A percentile compares a stretch with the other conserved stretches of the same genome.
phyloP scores from a whole-genome alignment of 2,329 filamentous ascomycete genomes.

The Drechslerella dactyloides region DNA sequence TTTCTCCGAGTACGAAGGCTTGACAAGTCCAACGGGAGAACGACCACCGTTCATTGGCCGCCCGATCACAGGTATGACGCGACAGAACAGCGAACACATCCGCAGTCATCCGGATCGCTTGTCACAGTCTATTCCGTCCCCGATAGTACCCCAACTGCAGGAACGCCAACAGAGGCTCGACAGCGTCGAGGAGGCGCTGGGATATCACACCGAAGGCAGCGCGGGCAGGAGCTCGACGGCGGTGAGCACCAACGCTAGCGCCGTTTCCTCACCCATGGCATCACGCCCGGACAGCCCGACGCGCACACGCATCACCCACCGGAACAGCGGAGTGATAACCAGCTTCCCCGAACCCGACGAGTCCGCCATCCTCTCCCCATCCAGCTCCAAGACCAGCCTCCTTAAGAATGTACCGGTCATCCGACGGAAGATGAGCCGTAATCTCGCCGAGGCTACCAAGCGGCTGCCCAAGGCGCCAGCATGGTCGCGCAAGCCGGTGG shows the following conservation, averaged over 20 bases:
- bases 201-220: conserved; percentile 12
- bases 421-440: conserved; percentile 41
- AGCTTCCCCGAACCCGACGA: conserved; percentile 40
- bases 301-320: conserved; percentile 23
- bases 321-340: conserved; percentile 41
- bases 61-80: conserved; percentile 43
- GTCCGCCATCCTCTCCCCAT: conserved; percentile 12
- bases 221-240: conserved; percentile 27
- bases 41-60: conserved; percentile 26
- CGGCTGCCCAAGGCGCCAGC: conserved; percentile 25
- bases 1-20: conserved; percentile 41
- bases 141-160: conserved; percentile 5
- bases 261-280: conserved; percentile 34
- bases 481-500: conserved; percentile 44
- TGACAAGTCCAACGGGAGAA: conserved; percentile 25
- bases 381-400: conserved; percentile 39
- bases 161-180: conserved; percentile 29
- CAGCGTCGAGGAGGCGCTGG: conserved; percentile 27
- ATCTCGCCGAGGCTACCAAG: conserved; percentile 32
- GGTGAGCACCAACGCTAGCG: conserved; percentile 38
- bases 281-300: conserved; percentile 40
- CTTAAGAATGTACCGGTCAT: conserved; percentile 36
- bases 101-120: conserved; percentile 44
- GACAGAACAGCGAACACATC: conserved; percentile 31
- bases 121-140: neutral